Base-by-base conservation (phyloP, 805 yeast genomes). In the Candida quercuum region DNA sequence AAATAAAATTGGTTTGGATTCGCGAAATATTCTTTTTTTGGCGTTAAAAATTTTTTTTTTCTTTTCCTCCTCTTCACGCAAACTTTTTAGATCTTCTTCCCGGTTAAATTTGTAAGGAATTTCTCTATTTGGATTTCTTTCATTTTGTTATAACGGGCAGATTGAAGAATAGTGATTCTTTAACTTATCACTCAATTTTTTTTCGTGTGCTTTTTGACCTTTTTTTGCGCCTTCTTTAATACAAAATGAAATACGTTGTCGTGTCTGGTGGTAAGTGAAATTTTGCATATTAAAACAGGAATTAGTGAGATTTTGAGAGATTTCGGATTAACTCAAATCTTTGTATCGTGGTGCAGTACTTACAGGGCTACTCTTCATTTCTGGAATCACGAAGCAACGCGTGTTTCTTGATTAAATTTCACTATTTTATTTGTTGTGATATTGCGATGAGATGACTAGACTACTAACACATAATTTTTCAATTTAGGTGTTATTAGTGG, bases 211-310 rank as follows among this genome's bases (percentile, higher is more conserved):
- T 30, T 32, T 24, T 22, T 27, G 13, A 6, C 17, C 12, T 13
- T 13, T 18, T 13, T 19, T 7, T 5, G 12, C 11, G n/a, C 14
- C n/a, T 13, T 7, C 4, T 13, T 13, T 19, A 5, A 4, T 11
- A 10, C 20, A 65, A 39, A 39, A 91, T 93, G 98, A 93, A 93
- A 68, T 93, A 88, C 96, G 98, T 93, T 56, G 94, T 93, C 56
- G 99, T 93, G 33, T 89, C 98, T 42, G 99, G 99, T 63, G 99
- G 99, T 45, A 25, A 23, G 49, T 42, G 13, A 6, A 28, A 19
- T 6, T 32, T 16, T n/a, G 18, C 29, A 11, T 36, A 21, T 10
- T 22, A n/a, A n/a, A n/a, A n/a, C n/a, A n/a, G 31, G 31, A 28
- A 26, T 10, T 18, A 6, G 12, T 12, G 12, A 18, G 32, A n/a